Percentiles rank a stretch among this genome's conserved stretches.
Conservation (phyloP, 2,329 filamentous ascomycete species). For the Fusarium scirpi region DNA sequence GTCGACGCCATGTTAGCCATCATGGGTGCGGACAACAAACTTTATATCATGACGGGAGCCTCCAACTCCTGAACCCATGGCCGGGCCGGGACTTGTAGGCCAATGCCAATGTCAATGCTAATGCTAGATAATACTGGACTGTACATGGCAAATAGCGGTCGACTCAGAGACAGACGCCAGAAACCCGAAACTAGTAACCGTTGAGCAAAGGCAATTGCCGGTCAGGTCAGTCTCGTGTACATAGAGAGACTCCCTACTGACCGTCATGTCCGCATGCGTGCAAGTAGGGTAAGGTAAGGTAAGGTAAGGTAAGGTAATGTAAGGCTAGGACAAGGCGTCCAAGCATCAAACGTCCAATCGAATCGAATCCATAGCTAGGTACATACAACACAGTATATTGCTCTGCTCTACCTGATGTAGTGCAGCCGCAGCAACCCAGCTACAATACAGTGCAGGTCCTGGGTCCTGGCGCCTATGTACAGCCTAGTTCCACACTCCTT, state of each 20-base stretch:
- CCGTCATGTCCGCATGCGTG: slow-evolving; percentile 12
- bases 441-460: slow-evolving; percentile 9
- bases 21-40: slow-evolving; percentile 28
- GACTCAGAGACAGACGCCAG: slow-evolving; percentile 42
- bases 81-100: slow-evolving; percentile 41
- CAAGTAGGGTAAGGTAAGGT: slow-evolving; percentile 29
- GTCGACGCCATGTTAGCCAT: slow-evolving; percentile 19
- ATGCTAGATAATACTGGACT: neutral
- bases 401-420: slow-evolving; percentile 11
- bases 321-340: slow-evolving; percentile 36
- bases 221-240: slow-evolving; percentile 28
- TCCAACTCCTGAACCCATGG: slow-evolving; percentile 21
- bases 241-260: slow-evolving; percentile 27
- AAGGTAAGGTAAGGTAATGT: slow-evolving; percentile 28
- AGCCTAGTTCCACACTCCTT: slow-evolving; percentile 19
- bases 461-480: slow-evolving; percentile 7
- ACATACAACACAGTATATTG: slow-evolving; percentile 10
- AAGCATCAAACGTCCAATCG: slow-evolving; percentile 9
- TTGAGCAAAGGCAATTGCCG: slow-evolving; percentile 32
- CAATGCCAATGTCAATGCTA: slow-evolving; percentile 2
- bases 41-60: slow-evolving; percentile 41
- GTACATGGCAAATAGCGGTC: slow-evolving; percentile 41
- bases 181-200: slow-evolving; percentile 35
- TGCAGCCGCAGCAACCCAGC: slow-evolving; percentile 4
- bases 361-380: neutral